Conservation (phyloP, 1,284 basidiomycete species). For the Fomitopsis palustris region DNA sequence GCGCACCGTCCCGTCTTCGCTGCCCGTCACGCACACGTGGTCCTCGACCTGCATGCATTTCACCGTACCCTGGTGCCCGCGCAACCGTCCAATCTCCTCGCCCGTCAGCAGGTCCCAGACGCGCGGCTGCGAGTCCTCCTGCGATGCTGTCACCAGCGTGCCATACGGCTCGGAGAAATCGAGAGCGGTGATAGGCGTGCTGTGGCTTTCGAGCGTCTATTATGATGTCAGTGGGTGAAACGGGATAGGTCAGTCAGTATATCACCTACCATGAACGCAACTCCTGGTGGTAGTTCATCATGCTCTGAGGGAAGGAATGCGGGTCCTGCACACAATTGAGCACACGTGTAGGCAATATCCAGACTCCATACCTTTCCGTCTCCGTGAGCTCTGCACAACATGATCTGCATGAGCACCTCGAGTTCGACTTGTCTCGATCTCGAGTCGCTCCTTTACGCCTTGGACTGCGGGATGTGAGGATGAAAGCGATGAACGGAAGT, state of each 20-base stretch:
- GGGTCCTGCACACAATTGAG: slow-evolving; percentile 53
- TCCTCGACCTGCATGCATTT: slow-evolving; percentile 95
- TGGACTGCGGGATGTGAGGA: slow-evolving; percentile 62
- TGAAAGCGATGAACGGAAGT: not conserved
- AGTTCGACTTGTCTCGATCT: slow-evolving; percentile 51
- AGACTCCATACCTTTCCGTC: slow-evolving; percentile 61
- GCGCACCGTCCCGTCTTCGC: slow-evolving; percentile 80
- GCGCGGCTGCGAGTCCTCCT: slow-evolving; percentile 73
- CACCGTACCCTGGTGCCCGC: slow-evolving; percentile 77
- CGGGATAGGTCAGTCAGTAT: slow-evolving; percentile 3
- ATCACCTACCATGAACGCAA: slow-evolving; percentile 89
- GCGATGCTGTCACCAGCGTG: slow-evolving; percentile 83
- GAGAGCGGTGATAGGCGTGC: slow-evolving; percentile 81
- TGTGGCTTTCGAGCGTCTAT: slow-evolving; percentile 80
- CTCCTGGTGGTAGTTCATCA: slow-evolving; percentile 88
- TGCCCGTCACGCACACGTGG: slow-evolving; percentile 87
- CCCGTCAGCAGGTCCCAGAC: slow-evolving; percentile 90
- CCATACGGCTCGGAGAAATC: slow-evolving; percentile 98
- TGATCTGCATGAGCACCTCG: slow-evolving; percentile 38
- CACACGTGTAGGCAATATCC: slow-evolving; percentile 1
- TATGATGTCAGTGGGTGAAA: not conserved
- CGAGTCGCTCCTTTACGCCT: slow-evolving; percentile 81
- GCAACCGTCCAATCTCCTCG: slow-evolving; percentile 75
- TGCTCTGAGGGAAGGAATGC: slow-evolving; percentile 97
- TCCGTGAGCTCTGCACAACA: slow-evolving; percentile 59